These are phyloP conservation scores for Zygosaccharomyces gambellarensis DNA, from an alignment of 805 yeast species.

Conservation along the genomic window DNA sequence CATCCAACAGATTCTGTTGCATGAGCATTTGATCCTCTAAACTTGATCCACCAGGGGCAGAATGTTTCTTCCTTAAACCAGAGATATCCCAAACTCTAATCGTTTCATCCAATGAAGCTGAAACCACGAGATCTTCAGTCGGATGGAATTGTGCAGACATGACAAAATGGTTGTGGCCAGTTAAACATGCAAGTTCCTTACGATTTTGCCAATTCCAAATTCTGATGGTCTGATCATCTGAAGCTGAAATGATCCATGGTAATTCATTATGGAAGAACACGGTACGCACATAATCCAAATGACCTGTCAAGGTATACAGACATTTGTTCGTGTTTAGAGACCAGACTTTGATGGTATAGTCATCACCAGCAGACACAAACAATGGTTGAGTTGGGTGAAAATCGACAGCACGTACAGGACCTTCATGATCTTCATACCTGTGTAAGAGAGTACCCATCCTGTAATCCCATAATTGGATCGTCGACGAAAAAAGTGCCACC, in stretches of 20 bases:
- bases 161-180: conserved; percentile 98
- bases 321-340: conserved; percentile 87
- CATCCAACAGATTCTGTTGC: conserved; percentile 76
- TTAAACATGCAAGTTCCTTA: conserved; percentile 91
- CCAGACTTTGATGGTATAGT: conserved; percentile 93
- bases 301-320: conserved; percentile 86
- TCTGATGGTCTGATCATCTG: conserved; percentile 97
- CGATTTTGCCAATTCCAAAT: conserved; percentile 99
- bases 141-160: conserved; percentile 99
- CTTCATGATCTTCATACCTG: conserved; percentile 96
- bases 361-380: conserved; percentile 97
- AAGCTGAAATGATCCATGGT: conserved; percentile 95
- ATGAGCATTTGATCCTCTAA: conserved; percentile 41
- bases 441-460: conserved; percentile 98
- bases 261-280: conserved; percentile 91
- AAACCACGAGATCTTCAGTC: conserved; percentile 85
- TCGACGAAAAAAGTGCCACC: conserved; percentile 92
- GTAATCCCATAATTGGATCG: conserved; percentile 99
- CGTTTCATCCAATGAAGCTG: conserved; percentile 96
- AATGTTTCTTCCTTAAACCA: conserved; percentile 89
- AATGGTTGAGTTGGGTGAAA: conserved; percentile 98
- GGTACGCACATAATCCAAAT: conserved; percentile 90
- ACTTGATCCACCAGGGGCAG: conserved; percentile 61
- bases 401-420: conserved; percentile 92
- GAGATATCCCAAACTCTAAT: conserved; percentile 98